Base-by-base conservation (phyloP, 768 basidiomycete species). In the Neoboletus subvelutipes region DNA sequence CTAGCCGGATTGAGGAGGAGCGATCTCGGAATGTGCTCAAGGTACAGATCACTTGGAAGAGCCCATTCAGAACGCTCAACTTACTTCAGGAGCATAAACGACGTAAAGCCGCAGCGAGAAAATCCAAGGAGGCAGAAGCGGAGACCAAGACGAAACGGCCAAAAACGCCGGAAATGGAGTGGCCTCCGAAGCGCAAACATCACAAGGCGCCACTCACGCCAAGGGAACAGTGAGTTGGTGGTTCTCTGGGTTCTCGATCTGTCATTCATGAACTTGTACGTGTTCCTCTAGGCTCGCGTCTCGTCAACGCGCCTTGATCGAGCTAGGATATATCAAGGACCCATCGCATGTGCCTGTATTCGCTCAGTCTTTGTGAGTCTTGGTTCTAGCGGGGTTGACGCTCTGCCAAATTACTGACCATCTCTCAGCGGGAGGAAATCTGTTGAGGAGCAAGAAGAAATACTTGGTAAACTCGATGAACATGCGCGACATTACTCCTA, bases 1-100 rank as follows among this genome's bases (percentile, higher is more conserved):
- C 86, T 4, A 92, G 84, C 65, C 78, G 77, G 10, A 83, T 92
- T 28, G 88, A 90, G 64, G 83, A 84, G 51, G 81, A 84, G 62
- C 79, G 83, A 43, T 79, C 84, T 4, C 80, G 78, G 56, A 78
- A 77, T 22, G 79, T 80, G 17, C 69, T 85, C 29, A 71, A 80
- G 71, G 86, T 85, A 57, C 15, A 12, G 69, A 61, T 18, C 45
- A 48, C 10, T 22, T 36, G 46, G 39, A 28, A 31, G 36, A 3
- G n/a, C 31, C 28, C 34, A 9, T 40, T 45, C 17, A 31, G 13
- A 42, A 46, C 1, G 9, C 50, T 72, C 45, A 65, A 26, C 11
- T 33, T 46, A 5, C 36, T 33, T 33, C 29, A 72, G 71, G 67
- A 67, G 26, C 68, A 68, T 18, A 72, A 68, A 43, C 63, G 62